Percentiles rank a stretch among this genome's conserved stretches.
phyloP scores from a whole-genome alignment of 1,139 yeast genomes.

The Lipomyces yarrowii region DNA sequence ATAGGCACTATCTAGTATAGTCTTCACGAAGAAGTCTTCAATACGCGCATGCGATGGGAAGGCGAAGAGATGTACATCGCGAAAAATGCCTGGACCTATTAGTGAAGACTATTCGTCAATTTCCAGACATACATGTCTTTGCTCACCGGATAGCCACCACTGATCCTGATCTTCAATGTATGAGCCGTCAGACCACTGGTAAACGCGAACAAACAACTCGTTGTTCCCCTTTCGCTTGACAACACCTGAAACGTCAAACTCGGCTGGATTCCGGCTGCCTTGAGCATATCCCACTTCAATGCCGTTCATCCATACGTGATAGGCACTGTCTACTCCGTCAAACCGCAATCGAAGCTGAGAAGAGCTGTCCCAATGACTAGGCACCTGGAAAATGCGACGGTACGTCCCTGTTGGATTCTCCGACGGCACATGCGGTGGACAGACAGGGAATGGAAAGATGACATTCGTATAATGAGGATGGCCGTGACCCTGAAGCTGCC shows the following conservation, averaged over 20 bases:
- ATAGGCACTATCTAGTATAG: too few species aligned
- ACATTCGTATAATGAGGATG: constrained; percentile 44
- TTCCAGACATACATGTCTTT: too few species aligned
- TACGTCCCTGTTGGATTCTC: constrained; percentile 46
- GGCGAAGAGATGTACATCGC: constrained; percentile 37
- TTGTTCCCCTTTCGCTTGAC: constrained; percentile 19
- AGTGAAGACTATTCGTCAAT: background rate
- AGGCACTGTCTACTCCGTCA: constrained; percentile 46
- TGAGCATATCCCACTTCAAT: constrained; percentile 42
- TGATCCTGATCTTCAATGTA: constrained; percentile 42
- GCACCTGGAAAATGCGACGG: constrained; percentile 36
- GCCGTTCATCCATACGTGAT: constrained; percentile 42
- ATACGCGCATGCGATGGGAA: too few species aligned
- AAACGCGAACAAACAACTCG: constrained; percentile 39
- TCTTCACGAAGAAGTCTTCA: too few species aligned
- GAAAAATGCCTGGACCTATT: constrained; percentile 32
- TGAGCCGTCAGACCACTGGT: constrained; percentile 44
- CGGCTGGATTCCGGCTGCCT: constrained; percentile 44
- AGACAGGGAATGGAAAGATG: constrained; percentile 42
- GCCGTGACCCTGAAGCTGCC: constrained; percentile 47
- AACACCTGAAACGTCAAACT: constrained; percentile 39
- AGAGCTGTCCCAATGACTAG: constrained; percentile 32
- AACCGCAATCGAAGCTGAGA: constrained; percentile 39
- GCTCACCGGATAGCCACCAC: constrained; percentile 29
- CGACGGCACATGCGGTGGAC: constrained; percentile 45